Evolutionary conservation across 805 yeast species (phyloP), one percentile per base, ranked within the genome.

Genomic region (Yarrowia yakushimensis): DNA sequence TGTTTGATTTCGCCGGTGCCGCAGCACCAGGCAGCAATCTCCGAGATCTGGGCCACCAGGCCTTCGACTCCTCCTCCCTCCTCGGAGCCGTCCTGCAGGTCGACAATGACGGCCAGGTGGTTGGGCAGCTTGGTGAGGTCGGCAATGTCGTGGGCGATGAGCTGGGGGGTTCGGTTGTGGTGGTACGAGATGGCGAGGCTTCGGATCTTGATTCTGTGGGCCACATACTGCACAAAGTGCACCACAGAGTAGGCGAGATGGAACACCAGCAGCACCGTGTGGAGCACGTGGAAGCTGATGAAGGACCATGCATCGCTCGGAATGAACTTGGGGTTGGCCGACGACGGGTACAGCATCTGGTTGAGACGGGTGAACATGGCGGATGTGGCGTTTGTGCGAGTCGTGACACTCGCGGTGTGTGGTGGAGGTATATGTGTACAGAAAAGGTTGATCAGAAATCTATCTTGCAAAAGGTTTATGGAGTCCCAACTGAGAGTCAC

Each of bases 21-120:
- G n/a, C 90, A 73, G 39, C 90, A 81, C 99, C 99, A 94, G 6
- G 94, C 85, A 0, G 84, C 81, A 36, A 92, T 66, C 69, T 92
- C 97, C 50, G 92, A 82, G 6, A 86, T 81, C 68, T 89, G 89
- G 67, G 83, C 85, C 68, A 92, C 78, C 43, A 93, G 77, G 0
- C 96, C 97, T 65, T 86, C 89, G 43, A 87, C 73, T 2, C 97
- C 97, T 31, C 96, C 97, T 64, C 91, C 93, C 68, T 90, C 96
- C 68, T 86, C 93, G 65, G 87, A 88, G 63, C 85, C 90, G 27
- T 86, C 81, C 69, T 85, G 85, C 71, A 85, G 80, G 67, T 83
- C 85, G 63, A 94, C 75, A n/a, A 93, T 84, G 20, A 88, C 84
- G 9, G 96, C 87, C 22, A 94, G 69, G 55, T 88, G 81, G 66